These are phyloP conservation scores for Citrus glauca DNA, from an alignment of 345 rosid genomes.

Conservation along the genomic window DNA sequence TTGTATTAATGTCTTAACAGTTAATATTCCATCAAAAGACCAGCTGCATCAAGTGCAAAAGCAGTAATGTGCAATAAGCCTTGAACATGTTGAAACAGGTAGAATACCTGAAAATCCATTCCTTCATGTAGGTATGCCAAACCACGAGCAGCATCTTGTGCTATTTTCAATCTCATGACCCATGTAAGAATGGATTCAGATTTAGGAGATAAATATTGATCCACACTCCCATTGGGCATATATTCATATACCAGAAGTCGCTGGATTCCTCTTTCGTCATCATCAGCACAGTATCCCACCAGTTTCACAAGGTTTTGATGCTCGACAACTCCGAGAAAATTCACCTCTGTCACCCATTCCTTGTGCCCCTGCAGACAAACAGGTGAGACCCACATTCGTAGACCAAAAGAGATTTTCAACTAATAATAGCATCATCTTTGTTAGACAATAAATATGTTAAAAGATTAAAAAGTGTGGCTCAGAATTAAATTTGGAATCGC, in stretches of 20 bases:
- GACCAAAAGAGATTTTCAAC: background rate
- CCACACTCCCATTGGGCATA: slow-evolving; percentile 82
- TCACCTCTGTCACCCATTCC: slow-evolving; percentile 92
- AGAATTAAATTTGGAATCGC: background rate
- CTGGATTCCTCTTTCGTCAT: slow-evolving; percentile 90
- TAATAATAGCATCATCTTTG: slow-evolving; percentile 2
- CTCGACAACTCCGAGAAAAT: slow-evolving; percentile 82
- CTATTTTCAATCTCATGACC: slow-evolving; percentile 77
- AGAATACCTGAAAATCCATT: slow-evolving; percentile 83
- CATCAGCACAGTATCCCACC: slow-evolving; percentile 89
- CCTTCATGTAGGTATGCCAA: slow-evolving; percentile 76
- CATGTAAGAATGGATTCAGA: slow-evolving; percentile 63
- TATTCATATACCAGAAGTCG: slow-evolving; percentile 79
- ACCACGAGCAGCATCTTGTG: slow-evolving; percentile 91
- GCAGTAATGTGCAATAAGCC: background rate
- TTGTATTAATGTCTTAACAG: background rate
- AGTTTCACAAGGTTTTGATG: slow-evolving; percentile 86
- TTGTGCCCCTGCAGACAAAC: slow-evolving; percentile 71
- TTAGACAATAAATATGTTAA: background rate
- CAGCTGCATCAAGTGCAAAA: background rate
- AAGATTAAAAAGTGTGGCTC: background rate
- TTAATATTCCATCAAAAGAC: background rate
- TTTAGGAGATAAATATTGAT: slow-evolving; percentile 51
- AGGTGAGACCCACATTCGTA: background rate
- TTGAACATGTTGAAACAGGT: background rate